These are phyloP conservation scores for Cornus controversa DNA, from an alignment of 148 eudicot species.

Conservation along the genomic window DNA sequence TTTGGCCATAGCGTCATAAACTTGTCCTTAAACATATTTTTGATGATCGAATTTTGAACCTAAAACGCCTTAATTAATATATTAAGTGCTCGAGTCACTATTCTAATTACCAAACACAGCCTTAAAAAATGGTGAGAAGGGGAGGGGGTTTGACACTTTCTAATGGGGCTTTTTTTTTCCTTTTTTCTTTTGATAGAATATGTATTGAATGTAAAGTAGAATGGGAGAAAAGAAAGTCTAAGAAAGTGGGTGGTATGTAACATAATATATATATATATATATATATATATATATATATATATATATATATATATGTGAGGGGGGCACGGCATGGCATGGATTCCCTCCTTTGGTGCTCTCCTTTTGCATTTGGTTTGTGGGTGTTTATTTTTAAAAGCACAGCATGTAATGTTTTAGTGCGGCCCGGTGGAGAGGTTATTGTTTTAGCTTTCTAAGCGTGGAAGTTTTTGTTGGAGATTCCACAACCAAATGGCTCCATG, in stretches of 20 bases:
- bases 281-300: neutral
- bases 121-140: slow-evolving; percentile 16
- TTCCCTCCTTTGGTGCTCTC: slow-evolving; percentile 8
- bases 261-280: neutral
- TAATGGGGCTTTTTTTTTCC: slow-evolving; percentile 14
- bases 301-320: neutral
- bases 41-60: slow-evolving; percentile 35
- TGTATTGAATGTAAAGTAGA: slow-evolving; percentile 9
- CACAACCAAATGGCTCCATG: slow-evolving; percentile 63
- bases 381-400: slow-evolving; percentile 1
- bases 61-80: slow-evolving; percentile 17
- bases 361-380: neutral
- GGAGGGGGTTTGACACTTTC: slow-evolving; percentile 24
- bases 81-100: slow-evolving; percentile 7
- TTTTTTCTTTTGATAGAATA: too few relatives aligned
- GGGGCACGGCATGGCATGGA: slow-evolving; percentile 9
- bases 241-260: slow-evolving; percentile 26
- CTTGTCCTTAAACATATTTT: slow-evolving; percentile 19
- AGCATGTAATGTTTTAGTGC: neutral
- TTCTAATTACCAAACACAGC: slow-evolving; percentile 12
- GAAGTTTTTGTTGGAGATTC: slow-evolving; percentile 82
- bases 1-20: neutral
- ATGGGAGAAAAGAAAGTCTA: slow-evolving; percentile 25
- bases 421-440: slow-evolving; percentile 14
- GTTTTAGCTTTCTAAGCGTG: slow-evolving; percentile 80